These are phyloP conservation scores for Lophiotrema nucula DNA, from an alignment of 495 filamentous ascomycete genomes.

Conservation along the genomic window DNA sequence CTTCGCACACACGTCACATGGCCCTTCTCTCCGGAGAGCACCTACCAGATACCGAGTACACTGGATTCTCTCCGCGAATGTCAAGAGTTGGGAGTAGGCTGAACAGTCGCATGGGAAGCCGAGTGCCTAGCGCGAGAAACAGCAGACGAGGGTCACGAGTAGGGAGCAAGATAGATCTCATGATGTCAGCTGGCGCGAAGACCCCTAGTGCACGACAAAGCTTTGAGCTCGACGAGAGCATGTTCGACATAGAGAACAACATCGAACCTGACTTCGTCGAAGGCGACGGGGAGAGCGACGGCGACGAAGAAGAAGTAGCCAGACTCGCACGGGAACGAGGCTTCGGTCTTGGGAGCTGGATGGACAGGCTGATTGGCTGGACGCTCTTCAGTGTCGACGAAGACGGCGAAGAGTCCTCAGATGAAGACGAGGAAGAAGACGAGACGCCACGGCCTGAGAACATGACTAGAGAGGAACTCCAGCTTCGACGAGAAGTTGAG, in stretches of 20 bases:
- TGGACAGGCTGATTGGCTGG: conserved; percentile 73
- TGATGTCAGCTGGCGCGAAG: conserved; percentile 32
- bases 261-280: conserved; percentile 61
- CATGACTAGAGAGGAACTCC: conserved; percentile 43
- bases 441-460: conserved; percentile 50
- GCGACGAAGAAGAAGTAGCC: conserved; percentile 55
- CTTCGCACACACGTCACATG: conserved; percentile 20
- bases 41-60: conserved; percentile 27
- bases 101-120: conserved; percentile 34
- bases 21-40: conserved; percentile 30
- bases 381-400: conserved; percentile 74
- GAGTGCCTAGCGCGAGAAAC: conserved; percentile 31
- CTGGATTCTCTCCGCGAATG: conserved; percentile 29
- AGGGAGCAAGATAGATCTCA: conserved; percentile 32
- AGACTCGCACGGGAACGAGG: conserved; percentile 57
- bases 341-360: conserved; percentile 70
- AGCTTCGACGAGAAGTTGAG: conserved; percentile 43
- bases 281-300: conserved; percentile 32
- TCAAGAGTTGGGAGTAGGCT: conserved; percentile 24
- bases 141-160: conserved; percentile 36
- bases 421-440: conserved; percentile 51
- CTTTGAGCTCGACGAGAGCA: conserved; percentile 15
- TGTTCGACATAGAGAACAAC: conserved; percentile 35
- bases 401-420: conserved; percentile 55
- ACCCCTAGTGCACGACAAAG: conserved; percentile 20